These are phyloP conservation scores for Cerioporus squamosus DNA, from an alignment of 1,284 basidiomycete species.

Conservation along the genomic window DNA sequence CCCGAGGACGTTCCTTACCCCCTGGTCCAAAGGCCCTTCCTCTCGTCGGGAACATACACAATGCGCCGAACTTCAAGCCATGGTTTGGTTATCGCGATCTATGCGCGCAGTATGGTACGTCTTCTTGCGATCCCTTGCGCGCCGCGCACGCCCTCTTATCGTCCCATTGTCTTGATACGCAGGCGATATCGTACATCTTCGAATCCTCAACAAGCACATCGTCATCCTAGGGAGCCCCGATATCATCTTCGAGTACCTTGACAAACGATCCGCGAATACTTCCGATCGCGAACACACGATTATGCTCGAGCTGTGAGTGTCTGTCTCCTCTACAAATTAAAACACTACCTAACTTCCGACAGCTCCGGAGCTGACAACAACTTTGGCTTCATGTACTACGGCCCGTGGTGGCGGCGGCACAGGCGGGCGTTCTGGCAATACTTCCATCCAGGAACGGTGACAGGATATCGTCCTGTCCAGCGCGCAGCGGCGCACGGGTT, in stretches of 20 bases:
- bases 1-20: slow-evolving; percentile 1
- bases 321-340: background rate
- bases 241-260: slow-evolving; percentile 10
- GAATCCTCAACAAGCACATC: slow-evolving; percentile 25
- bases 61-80: background rate
- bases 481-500: background rate
- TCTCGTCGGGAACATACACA: slow-evolving; percentile 1
- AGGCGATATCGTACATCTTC: slow-evolving; percentile 17
- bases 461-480: background rate
- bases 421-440: background rate
- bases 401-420: slow-evolving; percentile 5
- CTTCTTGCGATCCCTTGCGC: too few relatives aligned
- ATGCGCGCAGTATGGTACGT: background rate
- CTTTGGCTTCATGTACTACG: slow-evolving; percentile 5
- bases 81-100: background rate
- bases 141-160: too few relatives aligned
- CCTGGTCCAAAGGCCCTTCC: slow-evolving; percentile 3
- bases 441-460: background rate
- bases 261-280: slow-evolving; percentile 15
- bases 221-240: slow-evolving; percentile 20
- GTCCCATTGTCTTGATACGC: background rate
- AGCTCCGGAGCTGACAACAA: background rate
- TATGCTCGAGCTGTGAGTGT: background rate
- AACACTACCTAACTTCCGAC: too few relatives aligned
- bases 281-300: slow-evolving; percentile 5